Evolutionary conservation across 2,329 filamentous ascomycete genomes (phyloP), one percentile per base, ranked within the genome.

Genomic region (Claviceps purpurea): DNA sequence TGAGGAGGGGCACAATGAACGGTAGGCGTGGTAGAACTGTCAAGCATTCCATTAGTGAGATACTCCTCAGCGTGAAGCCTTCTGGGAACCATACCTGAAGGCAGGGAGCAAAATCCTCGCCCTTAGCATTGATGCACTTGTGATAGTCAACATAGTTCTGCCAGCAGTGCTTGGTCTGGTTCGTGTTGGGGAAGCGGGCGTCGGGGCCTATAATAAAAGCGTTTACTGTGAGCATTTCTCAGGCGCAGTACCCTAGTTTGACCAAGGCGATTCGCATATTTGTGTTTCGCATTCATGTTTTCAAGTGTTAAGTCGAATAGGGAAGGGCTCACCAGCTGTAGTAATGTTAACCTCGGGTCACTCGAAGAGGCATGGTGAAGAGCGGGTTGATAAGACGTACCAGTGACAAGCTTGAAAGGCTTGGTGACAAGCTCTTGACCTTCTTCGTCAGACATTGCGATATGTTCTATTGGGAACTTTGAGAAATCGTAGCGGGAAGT

Each of bases 111-210:
- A 97, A 97, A 69, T 96, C 90, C 79, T 97, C 91, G 73, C 91
- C 91, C 82, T 97, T 97, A 75, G 90, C 91, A 69, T 85, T 78
- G 73, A 96, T 89, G 79, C 93, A 98, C 82, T 98, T 98, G 84
- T 98, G 88, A 81, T 98, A 97, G 75, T 98, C 93, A 77, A 98
- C 93, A 76, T 98, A 98, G 82, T 98, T 98, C 74, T 98, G 94
- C 93, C 93, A 98, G 88, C 93, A 98, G 83, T 98, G 90, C 86
- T 96, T 96, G 75, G 90, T 86, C 78, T 93, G 88, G 79, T 98
- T 98, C 79, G 83, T 77, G 80, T 98, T 95, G 68, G 93, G 93
- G 78, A 97, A 98, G 72, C 93, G 91, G 73, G 93, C 93, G 72
- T 98, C 93, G 78, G 94, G 95, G 79, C 93, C 93, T 96, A 56